Conservation (phyloP, 208 protist species). For the Kentomonas sorsogonicus region DNA sequence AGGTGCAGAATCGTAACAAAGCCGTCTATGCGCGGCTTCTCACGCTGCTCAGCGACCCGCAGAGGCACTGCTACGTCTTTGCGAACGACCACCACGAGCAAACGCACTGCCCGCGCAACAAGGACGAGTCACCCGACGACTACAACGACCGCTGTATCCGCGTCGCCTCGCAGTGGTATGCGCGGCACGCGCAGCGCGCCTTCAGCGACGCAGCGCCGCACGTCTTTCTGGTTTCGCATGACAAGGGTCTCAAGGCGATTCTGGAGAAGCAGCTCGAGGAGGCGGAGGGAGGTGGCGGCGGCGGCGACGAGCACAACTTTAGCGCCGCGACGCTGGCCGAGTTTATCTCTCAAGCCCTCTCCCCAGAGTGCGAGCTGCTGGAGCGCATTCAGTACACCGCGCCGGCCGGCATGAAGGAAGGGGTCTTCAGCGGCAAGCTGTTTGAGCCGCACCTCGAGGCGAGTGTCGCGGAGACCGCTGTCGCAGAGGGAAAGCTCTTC, state of each 20-base stretch:
- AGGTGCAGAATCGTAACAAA: conserved; percentile 89
- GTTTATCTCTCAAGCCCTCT: conserved; percentile 41
- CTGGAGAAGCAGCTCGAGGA: conserved; percentile 18
- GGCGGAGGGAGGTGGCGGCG: not conserved
- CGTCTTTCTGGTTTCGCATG: conserved; percentile 69
- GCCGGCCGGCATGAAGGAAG: conserved; percentile 72
- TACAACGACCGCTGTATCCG: conserved; percentile 89
- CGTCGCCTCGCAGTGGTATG: conserved; percentile 83
- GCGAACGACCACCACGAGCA: conserved; percentile 89
- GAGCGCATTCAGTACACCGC: conserved; percentile 77
- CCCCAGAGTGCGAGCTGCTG: conserved; percentile 59
- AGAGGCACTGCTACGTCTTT: conserved; percentile 87
- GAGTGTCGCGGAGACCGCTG: conserved; percentile 41
- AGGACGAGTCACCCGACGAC: conserved; percentile 80
- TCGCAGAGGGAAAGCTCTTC: conserved; percentile 53
- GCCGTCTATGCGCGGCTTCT: conserved; percentile 85
- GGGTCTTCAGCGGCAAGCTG: conserved; percentile 25
- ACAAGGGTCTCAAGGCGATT: conserved; percentile 35
- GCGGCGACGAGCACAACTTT: conserved; percentile 29
- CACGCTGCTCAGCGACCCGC: conserved; percentile 51
- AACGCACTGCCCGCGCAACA: conserved; percentile 62
- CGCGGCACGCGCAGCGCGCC: conserved; percentile 42
- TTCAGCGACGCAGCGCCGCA: conserved; percentile 18
- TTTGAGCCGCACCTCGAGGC: conserved; percentile 49
- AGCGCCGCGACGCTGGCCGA: conserved; percentile 56